Evolutionary conservation across 768 basidiomycete species (phyloP).

Genomic region (Coprinopsis marcescibilis): DNA sequence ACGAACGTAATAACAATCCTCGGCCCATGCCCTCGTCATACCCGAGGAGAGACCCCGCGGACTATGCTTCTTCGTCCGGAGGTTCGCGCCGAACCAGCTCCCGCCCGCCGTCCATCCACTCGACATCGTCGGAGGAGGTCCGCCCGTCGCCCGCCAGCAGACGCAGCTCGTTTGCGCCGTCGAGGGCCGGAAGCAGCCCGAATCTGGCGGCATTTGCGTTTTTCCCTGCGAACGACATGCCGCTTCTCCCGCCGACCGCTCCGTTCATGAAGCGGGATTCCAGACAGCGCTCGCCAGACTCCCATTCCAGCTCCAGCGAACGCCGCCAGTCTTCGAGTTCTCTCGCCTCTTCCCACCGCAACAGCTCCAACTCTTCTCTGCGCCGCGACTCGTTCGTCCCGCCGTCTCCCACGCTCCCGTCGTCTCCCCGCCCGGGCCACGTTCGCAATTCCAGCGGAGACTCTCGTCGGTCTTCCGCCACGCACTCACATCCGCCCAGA

Average conservation of each 20-base stretch:
- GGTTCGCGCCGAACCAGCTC: conserved; percentile 50
- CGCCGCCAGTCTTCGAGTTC: conserved; percentile 30
- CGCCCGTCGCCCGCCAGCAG: conserved; percentile 33
- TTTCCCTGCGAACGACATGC: conserved; percentile 52
- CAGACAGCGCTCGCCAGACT: conserved; percentile 31
- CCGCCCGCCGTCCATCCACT: conserved; percentile 53
- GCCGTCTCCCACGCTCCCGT: conserved; percentile 14
- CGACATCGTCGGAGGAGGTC: conserved; percentile 53
- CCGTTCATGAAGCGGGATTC: conserved; percentile 72
- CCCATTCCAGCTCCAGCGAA: conserved; percentile 4
- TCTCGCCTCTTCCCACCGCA: conserved; percentile 21
- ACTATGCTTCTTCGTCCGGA: conserved; percentile 43
- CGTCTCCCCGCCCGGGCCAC: conserved; percentile 15
- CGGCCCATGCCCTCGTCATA: conserved; percentile 25
- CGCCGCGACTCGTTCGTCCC: conserved; percentile 15
- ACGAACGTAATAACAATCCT: conserved; percentile 39
- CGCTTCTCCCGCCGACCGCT: conserved; percentile 65
- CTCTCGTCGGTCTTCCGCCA: conserved; percentile 17
- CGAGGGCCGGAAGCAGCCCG: conserved; percentile 33
- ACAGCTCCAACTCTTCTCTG: conserved; percentile 25
- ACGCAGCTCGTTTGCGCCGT: conserved; percentile 34
- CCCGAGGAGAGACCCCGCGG: conserved; percentile 42
- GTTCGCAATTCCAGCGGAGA: conserved; percentile 20
- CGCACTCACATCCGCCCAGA: conserved; percentile 14
- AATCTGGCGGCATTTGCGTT: conserved; percentile 37